Percentiles rank a stretch among this genome's conserved stretches.
These are phyloP conservation scores for Hypseocharis bilobata DNA, from an alignment of 441 rosid genomes.

Conservation along the genomic window DNA sequence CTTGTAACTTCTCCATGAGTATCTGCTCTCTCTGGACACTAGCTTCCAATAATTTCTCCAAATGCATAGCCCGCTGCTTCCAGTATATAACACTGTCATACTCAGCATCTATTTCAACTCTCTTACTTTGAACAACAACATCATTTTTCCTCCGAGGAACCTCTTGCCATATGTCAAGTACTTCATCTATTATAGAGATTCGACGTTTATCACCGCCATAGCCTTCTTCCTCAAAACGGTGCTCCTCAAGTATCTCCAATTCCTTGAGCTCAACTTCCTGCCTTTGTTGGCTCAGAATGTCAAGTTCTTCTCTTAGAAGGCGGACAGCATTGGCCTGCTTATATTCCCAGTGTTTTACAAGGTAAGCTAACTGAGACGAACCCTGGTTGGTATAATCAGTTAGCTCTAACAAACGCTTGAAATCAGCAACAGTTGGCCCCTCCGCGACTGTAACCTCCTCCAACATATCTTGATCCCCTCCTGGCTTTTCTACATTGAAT, in stretches of 20 bases:
- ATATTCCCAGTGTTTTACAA: conserved; percentile 79
- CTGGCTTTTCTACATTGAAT: conserved; percentile 72
- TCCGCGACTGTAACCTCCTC: conserved; percentile 63
- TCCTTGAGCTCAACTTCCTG: conserved; percentile 76
- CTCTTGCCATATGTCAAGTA: conserved; percentile 39
- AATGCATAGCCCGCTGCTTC: conserved; percentile 53
- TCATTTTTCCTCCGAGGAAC: conserved; percentile 40
- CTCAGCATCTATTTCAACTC: conserved; percentile 59
- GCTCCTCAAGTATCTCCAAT: conserved; percentile 72
- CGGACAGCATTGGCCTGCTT: conserved; percentile 67
- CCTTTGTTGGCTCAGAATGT: conserved; percentile 59
- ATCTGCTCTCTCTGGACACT: conserved; percentile 64
- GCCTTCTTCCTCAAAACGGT: conserved; percentile 55
- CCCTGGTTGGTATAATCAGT: conserved; percentile 58
- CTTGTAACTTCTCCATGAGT: conserved; percentile 60
- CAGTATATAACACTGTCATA: conserved; percentile 62
- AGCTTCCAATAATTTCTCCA: conserved; percentile 64
- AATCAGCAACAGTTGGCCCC: conserved; percentile 53
- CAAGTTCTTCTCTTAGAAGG: conserved; percentile 71
- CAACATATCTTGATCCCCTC: conserved; percentile 75
- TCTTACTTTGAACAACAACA: conserved; percentile 37
- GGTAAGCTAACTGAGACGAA: conserved; percentile 68
- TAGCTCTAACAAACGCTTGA: conserved; percentile 52
- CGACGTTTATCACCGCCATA: conserved; percentile 50
- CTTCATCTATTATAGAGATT: conserved; percentile 48